phyloP scores from a whole-genome alignment of 345 rosid species.

The Atalantia buxifolia region DNA sequence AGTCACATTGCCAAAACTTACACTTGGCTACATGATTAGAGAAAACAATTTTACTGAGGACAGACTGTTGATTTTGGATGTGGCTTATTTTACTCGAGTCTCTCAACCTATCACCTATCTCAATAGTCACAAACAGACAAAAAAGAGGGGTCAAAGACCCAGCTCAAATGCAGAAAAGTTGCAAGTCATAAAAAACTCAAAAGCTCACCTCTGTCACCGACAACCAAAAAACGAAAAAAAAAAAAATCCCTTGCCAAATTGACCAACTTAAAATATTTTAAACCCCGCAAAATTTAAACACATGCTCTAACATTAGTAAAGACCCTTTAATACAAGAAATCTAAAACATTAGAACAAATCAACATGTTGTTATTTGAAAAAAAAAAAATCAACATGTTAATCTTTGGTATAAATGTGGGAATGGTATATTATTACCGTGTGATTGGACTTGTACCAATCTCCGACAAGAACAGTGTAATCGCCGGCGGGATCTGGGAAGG shows the following conservation, averaged over 20 bases:
- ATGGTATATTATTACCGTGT: constrained; percentile 42
- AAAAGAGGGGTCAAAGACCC: not conserved
- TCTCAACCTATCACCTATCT: not conserved
- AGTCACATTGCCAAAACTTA: not conserved
- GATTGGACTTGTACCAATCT: constrained; percentile 68
- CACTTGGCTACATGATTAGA: too few species aligned
- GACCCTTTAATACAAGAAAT: not conserved
- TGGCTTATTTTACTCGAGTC: not conserved
- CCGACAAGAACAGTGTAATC: constrained; percentile 69
- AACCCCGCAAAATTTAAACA: not conserved
- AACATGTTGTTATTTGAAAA: too few species aligned
- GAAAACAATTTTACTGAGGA: not conserved
- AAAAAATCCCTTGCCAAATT: not conserved
- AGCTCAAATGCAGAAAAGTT: not conserved
- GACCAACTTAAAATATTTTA: not conserved
- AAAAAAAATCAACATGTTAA: not conserved
- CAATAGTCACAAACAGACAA: not conserved
- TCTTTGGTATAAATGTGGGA: not conserved
- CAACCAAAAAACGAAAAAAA: not conserved
- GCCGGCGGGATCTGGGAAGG: constrained; percentile 55
- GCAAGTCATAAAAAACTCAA: not conserved
- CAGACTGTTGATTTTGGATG: not conserved
- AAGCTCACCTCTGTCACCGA: not conserved
- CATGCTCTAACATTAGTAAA: not conserved
- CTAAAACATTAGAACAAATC: not conserved